These are phyloP conservation scores for Solanum pinnatisectum DNA, from an alignment of 257 asterid genomes.

Conservation along the genomic window DNA sequence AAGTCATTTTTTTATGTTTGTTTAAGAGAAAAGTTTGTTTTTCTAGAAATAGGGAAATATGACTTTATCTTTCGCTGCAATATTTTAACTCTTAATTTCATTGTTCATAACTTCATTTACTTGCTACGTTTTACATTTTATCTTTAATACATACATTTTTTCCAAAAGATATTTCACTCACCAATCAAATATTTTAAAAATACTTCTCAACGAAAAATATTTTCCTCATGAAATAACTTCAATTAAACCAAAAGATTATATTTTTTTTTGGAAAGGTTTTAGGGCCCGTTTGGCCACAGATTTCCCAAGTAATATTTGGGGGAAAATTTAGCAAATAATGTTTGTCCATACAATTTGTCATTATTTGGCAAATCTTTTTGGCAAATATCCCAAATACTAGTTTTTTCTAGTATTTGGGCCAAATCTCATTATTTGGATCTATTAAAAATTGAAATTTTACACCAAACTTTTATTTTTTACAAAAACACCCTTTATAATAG, in stretches of 20 bases:
- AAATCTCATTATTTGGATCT: no score
- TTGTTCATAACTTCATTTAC: neutral
- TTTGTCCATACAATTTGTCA: no score
- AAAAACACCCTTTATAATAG: no score
- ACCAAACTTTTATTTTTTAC: no score
- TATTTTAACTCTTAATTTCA: neutral
- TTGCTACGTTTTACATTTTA: neutral
- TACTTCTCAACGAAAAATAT: neutral
- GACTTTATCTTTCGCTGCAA: neutral
- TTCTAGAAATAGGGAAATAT: no score
- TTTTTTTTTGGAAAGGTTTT: neutral
- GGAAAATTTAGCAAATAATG: no score
- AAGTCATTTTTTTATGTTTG: neutral
- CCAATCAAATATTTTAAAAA: neutral
- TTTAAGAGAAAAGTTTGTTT: neutral
- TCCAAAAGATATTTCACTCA: neutral
- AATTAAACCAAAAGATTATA: no score
- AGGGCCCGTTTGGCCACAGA: neutral
- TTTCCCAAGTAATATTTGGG: no score
- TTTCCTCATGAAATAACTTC: neutral
- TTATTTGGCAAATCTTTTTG: no score
- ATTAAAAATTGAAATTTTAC: no score
- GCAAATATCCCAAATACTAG: no score
- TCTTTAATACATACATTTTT: neutral
- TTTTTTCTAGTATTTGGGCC: no score